Conservation (phyloP, 2,329 filamentous ascomycete species). For the Neonectria faginata region DNA sequence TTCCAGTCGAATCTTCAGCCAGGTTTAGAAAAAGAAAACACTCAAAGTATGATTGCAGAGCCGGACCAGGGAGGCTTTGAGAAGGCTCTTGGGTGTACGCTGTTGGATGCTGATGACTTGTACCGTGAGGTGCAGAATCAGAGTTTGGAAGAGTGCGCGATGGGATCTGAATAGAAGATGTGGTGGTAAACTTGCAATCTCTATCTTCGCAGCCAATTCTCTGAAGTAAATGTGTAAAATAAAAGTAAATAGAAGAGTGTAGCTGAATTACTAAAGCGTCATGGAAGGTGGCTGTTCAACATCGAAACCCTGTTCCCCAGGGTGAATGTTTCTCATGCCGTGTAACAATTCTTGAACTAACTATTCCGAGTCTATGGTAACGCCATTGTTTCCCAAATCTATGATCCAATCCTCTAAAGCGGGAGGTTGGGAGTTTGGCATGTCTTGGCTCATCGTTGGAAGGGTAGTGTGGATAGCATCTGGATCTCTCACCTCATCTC, state of each 20-base stretch:
- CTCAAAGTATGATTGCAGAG: background rate
- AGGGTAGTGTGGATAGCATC: background rate
- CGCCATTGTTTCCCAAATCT: conserved; percentile 21
- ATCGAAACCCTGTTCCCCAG: conserved; percentile 4
- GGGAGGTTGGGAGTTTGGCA: conserved; percentile 19
- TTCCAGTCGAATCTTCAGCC: conserved; percentile 57
- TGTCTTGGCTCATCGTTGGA: background rate
- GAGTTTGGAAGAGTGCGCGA: conserved; percentile 24
- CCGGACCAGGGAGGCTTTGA: conserved; percentile 17
- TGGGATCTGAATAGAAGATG: background rate
- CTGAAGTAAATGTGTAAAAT: background rate
- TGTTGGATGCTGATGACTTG: conserved; percentile 19
- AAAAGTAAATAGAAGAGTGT: background rate
- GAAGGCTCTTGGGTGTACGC: conserved; percentile 4
- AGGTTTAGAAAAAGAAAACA: background rate
- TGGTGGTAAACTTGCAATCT: background rate
- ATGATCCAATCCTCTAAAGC: conserved; percentile 31
- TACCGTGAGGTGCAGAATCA: conserved; percentile 11
- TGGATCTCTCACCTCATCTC: conserved; percentile 13
- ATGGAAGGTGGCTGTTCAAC: conserved; percentile 3
- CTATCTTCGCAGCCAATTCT: too few species aligned
- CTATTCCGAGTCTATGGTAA: conserved; percentile 33
- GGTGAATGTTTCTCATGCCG: conserved; percentile 27
- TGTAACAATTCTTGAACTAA: conserved; percentile 34
- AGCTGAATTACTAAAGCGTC: conserved; percentile 2